Evolutionary conservation across 345 rosid genomes (phyloP), one percentile per base, ranked within the genome.

Genomic region (Balakata baccata): DNA sequence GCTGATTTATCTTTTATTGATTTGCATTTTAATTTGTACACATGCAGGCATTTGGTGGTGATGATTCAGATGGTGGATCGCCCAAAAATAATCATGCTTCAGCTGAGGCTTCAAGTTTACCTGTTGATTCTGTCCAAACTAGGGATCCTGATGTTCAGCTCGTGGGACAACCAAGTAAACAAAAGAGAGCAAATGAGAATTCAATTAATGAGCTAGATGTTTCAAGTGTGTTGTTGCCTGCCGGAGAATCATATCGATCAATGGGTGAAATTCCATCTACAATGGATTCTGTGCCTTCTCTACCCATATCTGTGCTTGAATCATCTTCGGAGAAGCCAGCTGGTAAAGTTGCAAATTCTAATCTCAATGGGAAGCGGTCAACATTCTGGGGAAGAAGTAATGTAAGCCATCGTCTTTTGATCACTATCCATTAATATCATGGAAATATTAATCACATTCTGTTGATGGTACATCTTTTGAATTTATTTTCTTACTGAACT

Each of bases 361-460:
- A 85, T 76, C 72, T 60, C 77, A 86, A 79, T 61, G 59, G 88
- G 34, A 92, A 89, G 85, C 84, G 92, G 41, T 74, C 96, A 78
- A 77, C 92, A 58, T 89, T 95, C 78, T 92, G 98, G 99, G 92
- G 97, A 79, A 90, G 98, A 86, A 92, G 88, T 80, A 81, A 78
- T 81, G 99, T 95, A 81, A 84, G 98, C 85, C 60, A 62, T 72
- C 59, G 51, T 59, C 75, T 68, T 16, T 77, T 75, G 43, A 72
- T 76, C 17, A 39, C 72, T 58, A 1, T 68, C 29, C n/a, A 16
- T 47, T 3, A 69, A 45, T 23, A 68, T 20, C 3, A 6, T 17
- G 64, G 38, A 77, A 58, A 11, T 62, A 18, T 51, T 20, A 4
- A 64, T 77, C 17, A 54, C 53, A 65, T 64, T 58, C 69, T 34